Evolutionary conservation across 1,284 basidiomycete genomes (phyloP), one percentile per base, ranked within the genome.

Genomic region (Microbotryum silenes-acaulis): DNA sequence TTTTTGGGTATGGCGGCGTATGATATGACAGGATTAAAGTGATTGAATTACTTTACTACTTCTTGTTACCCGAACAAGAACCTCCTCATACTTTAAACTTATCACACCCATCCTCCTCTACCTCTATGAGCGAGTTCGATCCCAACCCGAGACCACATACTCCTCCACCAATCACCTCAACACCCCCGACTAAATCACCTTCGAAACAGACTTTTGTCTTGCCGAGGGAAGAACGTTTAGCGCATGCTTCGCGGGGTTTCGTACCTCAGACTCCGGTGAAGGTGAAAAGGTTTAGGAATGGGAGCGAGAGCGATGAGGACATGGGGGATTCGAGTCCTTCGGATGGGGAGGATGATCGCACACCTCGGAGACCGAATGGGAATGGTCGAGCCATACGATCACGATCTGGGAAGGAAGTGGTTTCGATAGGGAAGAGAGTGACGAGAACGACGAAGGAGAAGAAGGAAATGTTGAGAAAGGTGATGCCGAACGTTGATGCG

Each of bases 31-130:
- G 90, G 70, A 92, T 93, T 86, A 92, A 93, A 77, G 91, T 89
- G 67, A 80, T 93, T 27, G 91, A 93, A 73, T 91, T 93, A 71
- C 77, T 94, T 6, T 92, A 92, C 74, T 93, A 91, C 73, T 94
- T 93, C 74, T 80, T 94, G 6, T 78, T 91, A 56, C 90, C 91
- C 63, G 90, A 93, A 74, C 80, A 80, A 20, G 67, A 23, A 37
- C 45, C 58, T 56, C 45, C 58, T 56, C 42, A 42, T 20, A 9
- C 18, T 27, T 44, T 31, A 59, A 6, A 49, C 46, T 16, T 25
- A 3, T 25, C 27, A 18, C 33, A 37, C 9, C 33, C 59, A 5
- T 54, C 58, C 16, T 59, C 65, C 0, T 63, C 69, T 6, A 70
- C 69, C 23, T 23, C 23, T 23, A 23, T 2, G 33, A 37, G 14